phyloP scores from a whole-genome alignment of 2,329 filamentous ascomycete species.

The Bertia moriformis region DNA sequence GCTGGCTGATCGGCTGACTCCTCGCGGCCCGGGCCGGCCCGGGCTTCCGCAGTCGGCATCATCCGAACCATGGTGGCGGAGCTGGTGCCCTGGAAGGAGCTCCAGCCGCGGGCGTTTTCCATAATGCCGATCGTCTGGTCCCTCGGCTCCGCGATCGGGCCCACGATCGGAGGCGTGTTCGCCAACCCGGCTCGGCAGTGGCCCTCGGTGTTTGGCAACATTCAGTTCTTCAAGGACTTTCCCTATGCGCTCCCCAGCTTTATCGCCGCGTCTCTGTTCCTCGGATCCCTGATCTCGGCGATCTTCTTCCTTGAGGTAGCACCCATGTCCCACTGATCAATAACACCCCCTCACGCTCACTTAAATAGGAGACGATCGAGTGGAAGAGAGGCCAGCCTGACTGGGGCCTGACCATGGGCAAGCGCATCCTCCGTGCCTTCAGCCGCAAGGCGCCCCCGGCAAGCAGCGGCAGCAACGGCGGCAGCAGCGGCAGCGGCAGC shows the following conservation, averaged over 20 bases:
- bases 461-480: conserved; percentile 11
- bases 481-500: conserved; percentile 10
- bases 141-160: conserved; percentile 74
- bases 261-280: conserved; percentile 61
- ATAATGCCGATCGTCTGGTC: conserved; percentile 88
- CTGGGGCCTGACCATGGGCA: conserved; percentile 61
- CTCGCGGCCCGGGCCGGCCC: too few species aligned
- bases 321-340: conserved; percentile 2
- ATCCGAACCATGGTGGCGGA: conserved; percentile 85
- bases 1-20: too few species aligned
- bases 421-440: conserved; percentile 37
- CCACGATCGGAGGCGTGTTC: conserved; percentile 73
- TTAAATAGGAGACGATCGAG: conserved; percentile 72
- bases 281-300: conserved; percentile 60
- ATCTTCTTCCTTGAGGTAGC: conserved; percentile 62
- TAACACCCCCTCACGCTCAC: too few species aligned
- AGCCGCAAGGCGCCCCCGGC: conserved; percentile 7
- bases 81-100: conserved; percentile 71
- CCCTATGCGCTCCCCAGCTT: conserved; percentile 80
- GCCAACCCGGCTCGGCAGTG: conserved; percentile 67
- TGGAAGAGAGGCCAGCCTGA: conserved; percentile 55
- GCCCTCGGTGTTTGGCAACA: conserved; percentile 54
- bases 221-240: conserved; percentile 55
- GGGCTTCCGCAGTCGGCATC: conserved; percentile 75
- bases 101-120: conserved; percentile 80